Evolutionary conservation across 257 asterid genomes (phyloP), one percentile per base, ranked within the genome.

Genomic region (Lithospermum erythrorhizon): DNA sequence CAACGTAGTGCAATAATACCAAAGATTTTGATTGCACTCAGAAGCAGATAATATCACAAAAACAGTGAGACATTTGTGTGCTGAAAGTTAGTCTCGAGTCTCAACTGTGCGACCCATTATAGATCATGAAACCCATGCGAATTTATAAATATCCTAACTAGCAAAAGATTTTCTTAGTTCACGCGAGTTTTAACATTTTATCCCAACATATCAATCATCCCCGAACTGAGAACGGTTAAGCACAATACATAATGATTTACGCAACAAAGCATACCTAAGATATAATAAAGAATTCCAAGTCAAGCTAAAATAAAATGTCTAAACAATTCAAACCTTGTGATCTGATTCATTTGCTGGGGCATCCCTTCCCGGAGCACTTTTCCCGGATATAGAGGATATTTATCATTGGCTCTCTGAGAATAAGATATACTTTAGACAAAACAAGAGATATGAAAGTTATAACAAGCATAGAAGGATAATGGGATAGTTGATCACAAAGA

Each of bases 381-480:
- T 79, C 72, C 75, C 75, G 29, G 65, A 71, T 73, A 61, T 61
- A 67, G 81, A 60, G 66, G 76, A 64, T 63, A 65, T 53, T 83
- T 88, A 62, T 67, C 73, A 70, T 70, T 68, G 20, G 19, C 68
- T 74, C 94, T 73, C 75, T 83, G 84, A 21, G 73, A 80, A 69
- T 76, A 79, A 35, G 45, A 35, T 35, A 10, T 35, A 5, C 11
- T 35, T 35, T 27, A 27, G 32, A 27, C 5, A 25, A 27, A 3
- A 27, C 4, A 5, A 27, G 58, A 52, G 53, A 45, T 18, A 55
- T 17, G 30, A 32, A 24, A 21, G 15, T 35, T 16, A 24, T 58
- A 20, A 57, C 66, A 66, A 9, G 45, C 14, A 9, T 58, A 49
- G 18, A 45, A 45, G 21, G 19, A 54, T 58, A 24, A 24, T 22